These are phyloP conservation scores for Trifolium repens DNA, from an alignment of 306 rosid genomes.

Conservation along the genomic window DNA sequence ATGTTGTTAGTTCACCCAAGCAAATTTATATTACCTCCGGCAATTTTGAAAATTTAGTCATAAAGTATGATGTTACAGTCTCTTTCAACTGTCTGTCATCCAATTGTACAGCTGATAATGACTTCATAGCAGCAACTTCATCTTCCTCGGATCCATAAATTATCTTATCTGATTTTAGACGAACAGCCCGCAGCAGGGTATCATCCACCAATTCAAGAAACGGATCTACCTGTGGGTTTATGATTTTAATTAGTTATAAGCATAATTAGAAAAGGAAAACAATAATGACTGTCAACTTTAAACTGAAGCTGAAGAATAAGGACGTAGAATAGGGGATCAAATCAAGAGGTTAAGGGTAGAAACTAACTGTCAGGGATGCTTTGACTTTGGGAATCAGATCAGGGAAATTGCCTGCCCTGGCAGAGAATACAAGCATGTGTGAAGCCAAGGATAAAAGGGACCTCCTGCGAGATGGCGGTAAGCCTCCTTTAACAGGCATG, in stretches of 20 bases:
- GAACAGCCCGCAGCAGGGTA: conserved; percentile 65
- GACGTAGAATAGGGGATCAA: conserved; percentile 23
- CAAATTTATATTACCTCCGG: conserved; percentile 66
- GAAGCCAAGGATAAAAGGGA: conserved; percentile 88
- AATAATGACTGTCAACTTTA: conserved; percentile 30
- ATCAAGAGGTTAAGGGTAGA: conserved; percentile 38
- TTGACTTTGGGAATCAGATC: conserved; percentile 75
- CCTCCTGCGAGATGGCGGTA: conserved; percentile 85
- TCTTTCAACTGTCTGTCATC: conserved; percentile 75
- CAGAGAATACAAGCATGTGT: conserved; percentile 84
- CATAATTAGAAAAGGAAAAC: neutral
- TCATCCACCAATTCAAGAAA: conserved; percentile 78
- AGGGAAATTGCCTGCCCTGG: conserved; percentile 70
- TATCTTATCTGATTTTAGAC: conserved; percentile 53
- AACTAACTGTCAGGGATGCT: conserved; percentile 70
- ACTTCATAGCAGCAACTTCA: conserved; percentile 68
- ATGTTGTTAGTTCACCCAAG: conserved; percentile 25
- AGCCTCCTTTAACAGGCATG: conserved; percentile 63
- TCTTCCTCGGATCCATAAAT: conserved; percentile 69
- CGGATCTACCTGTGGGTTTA: conserved; percentile 77
- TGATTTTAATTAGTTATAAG: conserved; percentile 39
- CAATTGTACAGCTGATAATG: conserved; percentile 60
- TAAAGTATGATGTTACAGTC: conserved; percentile 64
- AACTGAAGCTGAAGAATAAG: conserved; percentile 25
- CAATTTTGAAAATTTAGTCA: conserved; percentile 64